phyloP scores from a whole-genome alignment of 495 filamentous ascomycete genomes.

The Aspergillus funiculosus region DNA sequence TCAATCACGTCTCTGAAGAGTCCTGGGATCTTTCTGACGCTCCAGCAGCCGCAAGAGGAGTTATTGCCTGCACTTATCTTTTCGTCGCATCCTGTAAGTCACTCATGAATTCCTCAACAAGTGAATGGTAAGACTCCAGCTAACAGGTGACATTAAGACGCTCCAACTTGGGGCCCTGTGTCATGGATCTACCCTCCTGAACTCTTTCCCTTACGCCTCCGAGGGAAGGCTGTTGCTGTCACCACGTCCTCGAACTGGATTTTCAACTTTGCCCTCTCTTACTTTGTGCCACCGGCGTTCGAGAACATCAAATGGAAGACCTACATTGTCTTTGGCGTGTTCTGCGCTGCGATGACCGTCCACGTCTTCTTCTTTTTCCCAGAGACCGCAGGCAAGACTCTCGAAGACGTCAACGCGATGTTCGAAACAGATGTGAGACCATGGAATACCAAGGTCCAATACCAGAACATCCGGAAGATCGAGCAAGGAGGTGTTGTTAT shows the following conservation, averaged over 20 bases:
- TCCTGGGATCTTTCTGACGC: constrained; percentile 35
- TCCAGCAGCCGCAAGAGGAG: constrained; percentile 44
- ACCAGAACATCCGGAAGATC: neutral
- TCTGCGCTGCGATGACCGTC: constrained; percentile 60
- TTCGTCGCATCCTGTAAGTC: constrained; percentile 49
- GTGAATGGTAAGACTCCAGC: neutral
- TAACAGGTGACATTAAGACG: constrained; percentile 23
- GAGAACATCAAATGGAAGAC: constrained; percentile 64
- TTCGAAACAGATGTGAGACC: constrained; percentile 43
- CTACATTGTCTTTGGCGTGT: constrained; percentile 72
- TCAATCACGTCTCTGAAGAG: constrained; percentile 28
- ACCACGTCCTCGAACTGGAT: constrained; percentile 67
- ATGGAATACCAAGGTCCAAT: constrained; percentile 11
- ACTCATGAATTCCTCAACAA: neutral
- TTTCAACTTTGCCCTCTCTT: constrained; percentile 72
- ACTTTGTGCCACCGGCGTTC: constrained; percentile 68
- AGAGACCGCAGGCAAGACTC: constrained; percentile 73
- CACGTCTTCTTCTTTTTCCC: constrained; percentile 79
- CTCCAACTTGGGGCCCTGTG: constrained; percentile 54
- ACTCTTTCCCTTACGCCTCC: constrained; percentile 57
- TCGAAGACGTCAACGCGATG: constrained; percentile 67
- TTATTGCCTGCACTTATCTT: constrained; percentile 62
- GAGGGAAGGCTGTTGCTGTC: constrained; percentile 61
- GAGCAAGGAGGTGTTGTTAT: neutral
- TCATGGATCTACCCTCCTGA: constrained; percentile 63